Base-by-base conservation (phyloP, 352 stramenopile species). In the Globisporangium nodosum region DNA sequence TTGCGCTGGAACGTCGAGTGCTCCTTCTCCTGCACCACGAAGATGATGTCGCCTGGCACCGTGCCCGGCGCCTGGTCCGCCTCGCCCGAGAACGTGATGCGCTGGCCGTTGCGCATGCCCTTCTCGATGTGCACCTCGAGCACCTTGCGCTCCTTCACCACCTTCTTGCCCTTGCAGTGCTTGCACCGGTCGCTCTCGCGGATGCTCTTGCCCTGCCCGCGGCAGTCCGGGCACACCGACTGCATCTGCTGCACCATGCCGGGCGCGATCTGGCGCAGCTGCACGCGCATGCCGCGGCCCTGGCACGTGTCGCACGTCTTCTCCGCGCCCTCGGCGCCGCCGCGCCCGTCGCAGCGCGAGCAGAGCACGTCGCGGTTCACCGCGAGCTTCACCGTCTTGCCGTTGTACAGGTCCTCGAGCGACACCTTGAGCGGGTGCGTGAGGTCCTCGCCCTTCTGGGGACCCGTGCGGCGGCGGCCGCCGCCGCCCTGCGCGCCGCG, bases 201-300 rank as follows among this genome's bases (percentile, higher is more conserved):
- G 62, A 98, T 96, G 53, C 80, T 92, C 69, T 97, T 96, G 60
- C 97, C 97, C 71, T 98, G 84, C 12, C 96, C 96, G 50, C 86
- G 85, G 75, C 97, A 99, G 58, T 85, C 73, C 27, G 89, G 76
- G 68, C 97, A 99, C 24, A 90, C 71, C 54, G 87, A 90, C 76
- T 99, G 97, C 71, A 98, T 95, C 78, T 99, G 97, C 66, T 98
- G 96, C 52, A 99, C 94, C 96, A 99, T 99, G 27, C 96, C 97
- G 5, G 95, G 94, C 24, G 90, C 97, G 58, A 99, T 98, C 78
- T 99, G 97, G 48, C 96, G 88, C 45, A 99, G 76, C 72, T 98
- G 93, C 63, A 99, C 87, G 55, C 84, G 81, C 64, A 97, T 91
- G 49, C 96, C 97, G 50, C 96, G 95, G 43, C 97, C 97, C 56